These are phyloP conservation scores for Oryza meridionalis DNA, from an alignment of 176 grass and related monocot species.

Conservation along the genomic window DNA sequence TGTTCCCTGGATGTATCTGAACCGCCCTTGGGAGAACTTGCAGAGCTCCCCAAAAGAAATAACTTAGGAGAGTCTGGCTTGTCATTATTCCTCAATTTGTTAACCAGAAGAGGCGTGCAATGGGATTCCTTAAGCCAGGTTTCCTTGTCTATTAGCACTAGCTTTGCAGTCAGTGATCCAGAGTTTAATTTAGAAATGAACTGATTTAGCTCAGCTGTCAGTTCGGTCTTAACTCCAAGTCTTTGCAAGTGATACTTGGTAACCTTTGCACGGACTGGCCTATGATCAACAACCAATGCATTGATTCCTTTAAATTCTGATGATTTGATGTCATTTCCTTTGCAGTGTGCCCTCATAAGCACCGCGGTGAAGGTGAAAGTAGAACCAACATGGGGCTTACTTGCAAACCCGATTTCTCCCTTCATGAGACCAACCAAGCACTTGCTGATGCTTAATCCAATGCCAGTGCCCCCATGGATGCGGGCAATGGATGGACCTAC, in stretches of 20 bases:
- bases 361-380: conserved; percentile 92
- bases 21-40: conserved; percentile 54
- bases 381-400: conserved; percentile 71
- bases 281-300: conserved; percentile 91
- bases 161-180: conserved; percentile 50
- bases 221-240: conserved; percentile 77
- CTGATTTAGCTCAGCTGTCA: conserved; percentile 58
- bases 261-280: conserved; percentile 68
- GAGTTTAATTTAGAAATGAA: conserved; percentile 60
- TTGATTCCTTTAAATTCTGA: conserved; percentile 75
- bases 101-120: conserved; percentile 58
- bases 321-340: conserved; percentile 50
- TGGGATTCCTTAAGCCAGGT: conserved; percentile 69
- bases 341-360: conserved; percentile 49
- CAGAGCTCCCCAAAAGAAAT: conserved; percentile 76
- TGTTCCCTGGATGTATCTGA: conserved; percentile 56
- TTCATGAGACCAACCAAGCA: conserved; percentile 95
- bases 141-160: conserved; percentile 89
- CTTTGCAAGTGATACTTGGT: conserved; percentile 86
- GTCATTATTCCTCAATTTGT: conserved; percentile 62
- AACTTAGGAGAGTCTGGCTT: conserved; percentile 64
- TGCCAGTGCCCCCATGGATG: conserved; percentile 97
- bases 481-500: conserved; percentile 85
- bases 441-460: conserved; percentile 98
- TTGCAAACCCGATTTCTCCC: conserved; percentile 94